These are phyloP conservation scores for Beauveria scarabaeidicola DNA, from an alignment of 2,329 filamentous ascomycete species.

Conservation along the genomic window DNA sequence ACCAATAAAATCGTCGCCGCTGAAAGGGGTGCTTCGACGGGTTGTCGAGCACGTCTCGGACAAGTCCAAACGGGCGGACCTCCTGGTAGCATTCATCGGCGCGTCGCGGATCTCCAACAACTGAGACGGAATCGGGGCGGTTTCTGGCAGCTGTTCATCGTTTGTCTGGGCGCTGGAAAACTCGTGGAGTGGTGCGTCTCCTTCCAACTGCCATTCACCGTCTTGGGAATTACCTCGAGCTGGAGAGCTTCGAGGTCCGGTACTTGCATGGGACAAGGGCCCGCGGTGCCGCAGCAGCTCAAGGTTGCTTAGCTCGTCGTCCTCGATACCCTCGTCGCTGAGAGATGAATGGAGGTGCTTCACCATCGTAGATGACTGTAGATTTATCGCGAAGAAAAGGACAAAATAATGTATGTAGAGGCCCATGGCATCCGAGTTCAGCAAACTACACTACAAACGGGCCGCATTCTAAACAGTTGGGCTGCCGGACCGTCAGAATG, in stretches of 20 bases:
- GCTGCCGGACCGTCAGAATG: not conserved
- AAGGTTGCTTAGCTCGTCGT: constrained; percentile 13
- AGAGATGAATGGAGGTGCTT: not conserved
- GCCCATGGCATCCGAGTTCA: not conserved
- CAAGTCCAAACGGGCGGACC: constrained; percentile 20
- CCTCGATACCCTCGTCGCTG: not conserved
- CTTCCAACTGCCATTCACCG: constrained; percentile 19
- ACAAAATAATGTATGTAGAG: not conserved
- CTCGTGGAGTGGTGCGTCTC: constrained; percentile 12
- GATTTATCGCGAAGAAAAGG: not conserved
- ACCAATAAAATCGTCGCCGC: not conserved
- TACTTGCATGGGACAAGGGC: not conserved
- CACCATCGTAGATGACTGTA: not conserved
- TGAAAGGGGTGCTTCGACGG: constrained; percentile 17
- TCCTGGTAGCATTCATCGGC: not conserved
- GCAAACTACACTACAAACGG: not conserved
- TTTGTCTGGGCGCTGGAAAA: constrained; percentile 22
- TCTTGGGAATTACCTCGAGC: constrained; percentile 11
- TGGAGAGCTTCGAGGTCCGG: constrained; percentile 16
- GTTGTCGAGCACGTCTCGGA: constrained; percentile 29
- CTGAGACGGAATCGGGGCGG: constrained; percentile 19
- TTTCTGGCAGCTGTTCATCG: constrained; percentile 22
- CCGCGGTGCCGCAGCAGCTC: constrained; percentile 11
- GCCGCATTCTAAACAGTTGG: not conserved
- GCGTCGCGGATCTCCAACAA: not conserved